Base-by-base conservation (phyloP, 2,329 filamentous ascomycete genomes). In the Pyrenophora tritici-repentis region DNA sequence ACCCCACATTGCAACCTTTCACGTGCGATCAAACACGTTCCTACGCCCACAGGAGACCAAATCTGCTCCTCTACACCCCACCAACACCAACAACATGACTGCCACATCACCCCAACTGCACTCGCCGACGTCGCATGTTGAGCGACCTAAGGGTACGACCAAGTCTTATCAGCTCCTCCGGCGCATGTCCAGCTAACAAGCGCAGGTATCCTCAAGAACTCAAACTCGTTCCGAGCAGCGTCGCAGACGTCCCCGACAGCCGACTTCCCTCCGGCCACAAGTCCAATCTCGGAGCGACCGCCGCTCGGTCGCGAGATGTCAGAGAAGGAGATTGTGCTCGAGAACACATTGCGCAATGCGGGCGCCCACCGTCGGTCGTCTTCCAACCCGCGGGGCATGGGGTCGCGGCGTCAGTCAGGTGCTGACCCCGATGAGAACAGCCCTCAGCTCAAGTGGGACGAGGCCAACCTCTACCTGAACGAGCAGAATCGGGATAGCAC, bases 381-480 rank as follows among this genome's bases (percentile, higher is more conserved):
- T 0, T 93, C 90, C 2, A 84, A 84, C 20, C 82, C 86, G 2
- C 83, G 83, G 57, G 84, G 85, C 4, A 82, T 82, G 24, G 81
- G 84, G 7, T 88, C 86, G n/a, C 88, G 91, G 47, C 87, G 90
- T 42, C 87, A 87, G 59, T 92, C 89, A 4, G 73, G 72, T 26
- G 65, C 78, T 53, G 75, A 79, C 53, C 74, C 78, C 14, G 82
- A 85, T 42, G 82, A 85, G 41, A 81, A 80, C 50, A 86, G 83
- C 51, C 88, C 89, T 57, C 87, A 91, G 56, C 81, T 99, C 62
- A 96, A 97, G 78, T 99, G 94, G 94, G 94, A 99, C 74, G 94
- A 99, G 79, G 94, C 90, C 38, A 99, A 99, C 71, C 83, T 99
- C 26, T 99, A 97, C 76, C 83, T 99, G 45, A 94, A 94, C 6